phyloP scores from a whole-genome alignment of 495 filamentous ascomycete genomes.

The Penicillium steckii region DNA sequence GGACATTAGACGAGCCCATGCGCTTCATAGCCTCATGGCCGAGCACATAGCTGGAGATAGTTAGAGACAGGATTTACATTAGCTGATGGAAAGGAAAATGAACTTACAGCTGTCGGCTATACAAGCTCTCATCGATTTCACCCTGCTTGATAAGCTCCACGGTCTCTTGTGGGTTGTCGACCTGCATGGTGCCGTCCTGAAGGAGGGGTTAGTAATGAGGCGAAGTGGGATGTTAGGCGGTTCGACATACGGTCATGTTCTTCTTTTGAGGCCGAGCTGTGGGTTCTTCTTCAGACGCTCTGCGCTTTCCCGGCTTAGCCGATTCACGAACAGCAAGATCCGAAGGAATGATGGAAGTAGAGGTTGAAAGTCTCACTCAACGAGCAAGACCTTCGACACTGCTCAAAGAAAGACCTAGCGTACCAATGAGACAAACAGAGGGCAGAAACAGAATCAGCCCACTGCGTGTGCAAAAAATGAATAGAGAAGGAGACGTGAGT shows the following conservation, averaged over 20 bases:
- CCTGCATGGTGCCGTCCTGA: constrained; percentile 75
- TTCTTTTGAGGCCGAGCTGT: constrained; percentile 70
- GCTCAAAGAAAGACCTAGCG: constrained; percentile 30
- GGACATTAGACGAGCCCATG: constrained; percentile 94
- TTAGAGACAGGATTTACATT: constrained; percentile 5
- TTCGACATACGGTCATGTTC: constrained; percentile 74
- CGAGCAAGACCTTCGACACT: constrained; percentile 51
- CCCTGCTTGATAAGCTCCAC: constrained; percentile 60
- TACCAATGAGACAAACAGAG: constrained; percentile 25
- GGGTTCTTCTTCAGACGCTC: constrained; percentile 72
- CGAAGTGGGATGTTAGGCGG: neutral
- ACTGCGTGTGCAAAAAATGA: constrained; percentile 8
- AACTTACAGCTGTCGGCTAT: constrained; percentile 87
- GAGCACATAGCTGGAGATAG: constrained; percentile 70
- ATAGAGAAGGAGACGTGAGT: neutral
- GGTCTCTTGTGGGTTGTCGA: constrained; percentile 61
- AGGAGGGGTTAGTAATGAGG: constrained; percentile 17
- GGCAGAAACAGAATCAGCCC: constrained; percentile 6
- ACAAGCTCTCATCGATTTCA: constrained; percentile 95
- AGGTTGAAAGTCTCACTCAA: constrained; percentile 48
- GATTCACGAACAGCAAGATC: constrained; percentile 52
- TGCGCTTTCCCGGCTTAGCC: constrained; percentile 80
- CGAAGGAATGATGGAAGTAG: constrained; percentile 54
- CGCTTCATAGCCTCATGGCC: constrained; percentile 99
- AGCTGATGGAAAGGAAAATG: neutral